These are phyloP conservation scores for Suillus hirtellus DNA, from an alignment of 768 basidiomycete genomes.

Conservation along the genomic window DNA sequence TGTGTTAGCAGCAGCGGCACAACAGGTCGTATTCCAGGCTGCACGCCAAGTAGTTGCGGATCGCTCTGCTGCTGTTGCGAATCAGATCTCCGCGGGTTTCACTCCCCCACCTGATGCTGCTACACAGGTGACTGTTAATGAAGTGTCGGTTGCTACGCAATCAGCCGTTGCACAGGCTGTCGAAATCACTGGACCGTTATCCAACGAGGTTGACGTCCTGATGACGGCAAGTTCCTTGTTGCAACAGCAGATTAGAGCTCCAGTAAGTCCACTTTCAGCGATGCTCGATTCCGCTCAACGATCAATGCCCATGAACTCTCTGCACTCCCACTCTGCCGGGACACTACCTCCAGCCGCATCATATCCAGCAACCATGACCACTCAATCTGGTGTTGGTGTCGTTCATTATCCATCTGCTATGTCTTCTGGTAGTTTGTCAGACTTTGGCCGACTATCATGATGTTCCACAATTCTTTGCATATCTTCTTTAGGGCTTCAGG, in stretches of 20 bases:
- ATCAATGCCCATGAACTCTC: constrained; percentile 29
- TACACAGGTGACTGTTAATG: constrained; percentile 52
- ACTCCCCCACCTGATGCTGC: constrained; percentile 32
- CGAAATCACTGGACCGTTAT: constrained; percentile 67
- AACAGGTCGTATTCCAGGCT: constrained; percentile 80
- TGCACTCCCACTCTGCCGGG: constrained; percentile 39
- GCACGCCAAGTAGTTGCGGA: constrained; percentile 60
- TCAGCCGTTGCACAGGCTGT: constrained; percentile 84
- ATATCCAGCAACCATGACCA: constrained; percentile 26
- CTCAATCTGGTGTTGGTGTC: constrained; percentile 18
- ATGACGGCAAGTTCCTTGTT: constrained; percentile 63
- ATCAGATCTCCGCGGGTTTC: constrained; percentile 42
- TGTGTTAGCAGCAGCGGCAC: constrained; percentile 72
- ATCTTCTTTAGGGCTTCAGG: constrained; percentile 30
- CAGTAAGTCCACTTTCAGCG: constrained; percentile 27
- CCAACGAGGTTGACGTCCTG: constrained; percentile 80
- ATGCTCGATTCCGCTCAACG: constrained; percentile 28
- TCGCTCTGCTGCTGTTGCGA: constrained; percentile 43
- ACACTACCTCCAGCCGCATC: constrained; percentile 28
- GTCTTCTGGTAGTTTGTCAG: constrained; percentile 22
- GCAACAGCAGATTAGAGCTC: constrained; percentile 41
- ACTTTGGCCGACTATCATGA: constrained; percentile 29
- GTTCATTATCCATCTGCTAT: constrained; percentile 26
- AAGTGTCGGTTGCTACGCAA: constrained; percentile 63
- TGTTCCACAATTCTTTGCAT: constrained; percentile 9